Conservation (phyloP, 148 eudicot species). For the Rhododendron griersonianum region DNA sequence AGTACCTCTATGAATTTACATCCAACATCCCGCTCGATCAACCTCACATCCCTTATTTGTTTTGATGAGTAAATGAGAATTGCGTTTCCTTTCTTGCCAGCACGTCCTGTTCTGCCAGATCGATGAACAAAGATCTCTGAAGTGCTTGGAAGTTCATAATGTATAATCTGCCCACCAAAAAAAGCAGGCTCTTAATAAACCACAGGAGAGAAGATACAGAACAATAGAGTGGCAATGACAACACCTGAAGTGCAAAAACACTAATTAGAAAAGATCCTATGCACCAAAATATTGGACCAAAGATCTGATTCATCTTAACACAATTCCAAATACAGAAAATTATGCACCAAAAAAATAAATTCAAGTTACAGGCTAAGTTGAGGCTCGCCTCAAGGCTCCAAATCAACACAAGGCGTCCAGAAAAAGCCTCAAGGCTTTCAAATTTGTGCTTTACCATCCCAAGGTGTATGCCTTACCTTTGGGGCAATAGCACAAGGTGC, state of each 20-base stretch:
- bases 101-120: slow-evolving; percentile 98
- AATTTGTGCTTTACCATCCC: neutral
- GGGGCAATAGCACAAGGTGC: neutral
- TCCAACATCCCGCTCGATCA: slow-evolving; percentile 82
- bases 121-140: slow-evolving; percentile 95
- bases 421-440: neutral
- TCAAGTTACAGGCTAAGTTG: neutral
- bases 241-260: neutral
- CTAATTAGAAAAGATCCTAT: neutral
- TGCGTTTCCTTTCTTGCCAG: slow-evolving; percentile 94
- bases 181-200: neutral
- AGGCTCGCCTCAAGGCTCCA: neutral
- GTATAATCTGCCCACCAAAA: slow-evolving; percentile 52
- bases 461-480: neutral
- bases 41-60: slow-evolving; percentile 53
- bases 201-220: neutral
- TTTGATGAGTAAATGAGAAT: slow-evolving; percentile 59
- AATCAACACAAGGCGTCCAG: neutral
- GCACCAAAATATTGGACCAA: neutral
- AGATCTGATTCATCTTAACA: neutral
- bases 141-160: slow-evolving; percentile 80
- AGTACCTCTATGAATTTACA: slow-evolving; percentile 64
- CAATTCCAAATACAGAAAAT: neutral
- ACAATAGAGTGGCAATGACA: neutral
- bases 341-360: neutral